phyloP scores from a whole-genome alignment of 2,329 filamentous ascomycete genomes.

The Trichoderma sp. region DNA sequence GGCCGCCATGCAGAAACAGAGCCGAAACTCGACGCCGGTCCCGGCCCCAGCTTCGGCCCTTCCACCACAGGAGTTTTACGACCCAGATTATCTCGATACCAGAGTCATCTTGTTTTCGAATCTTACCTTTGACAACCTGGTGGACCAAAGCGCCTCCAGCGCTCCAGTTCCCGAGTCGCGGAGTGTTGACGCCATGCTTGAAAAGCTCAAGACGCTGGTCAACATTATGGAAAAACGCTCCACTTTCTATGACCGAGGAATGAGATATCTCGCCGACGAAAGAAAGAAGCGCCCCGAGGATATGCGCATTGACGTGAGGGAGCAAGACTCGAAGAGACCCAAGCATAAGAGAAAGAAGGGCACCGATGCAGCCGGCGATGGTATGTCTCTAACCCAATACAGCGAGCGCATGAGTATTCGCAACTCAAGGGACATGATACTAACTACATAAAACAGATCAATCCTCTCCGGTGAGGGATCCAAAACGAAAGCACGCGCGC shows the following conservation, averaged over 20 bases:
- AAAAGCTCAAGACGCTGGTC: conserved; percentile 63
- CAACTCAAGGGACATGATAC: not conserved
- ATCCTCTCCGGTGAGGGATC: conserved; percentile 56
- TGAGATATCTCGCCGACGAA: conserved; percentile 68
- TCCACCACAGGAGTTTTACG: conserved; percentile 56
- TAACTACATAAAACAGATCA: conserved; percentile 45
- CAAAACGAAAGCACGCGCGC: conserved; percentile 55
- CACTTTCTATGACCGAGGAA: conserved; percentile 69
- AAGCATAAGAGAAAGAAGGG: conserved; percentile 83
- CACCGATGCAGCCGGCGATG: conserved; percentile 57
- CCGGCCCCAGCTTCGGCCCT: conserved; percentile 51
- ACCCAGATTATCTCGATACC: conserved; percentile 68
- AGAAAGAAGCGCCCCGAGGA: conserved; percentile 65
- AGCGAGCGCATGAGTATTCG: not conserved
- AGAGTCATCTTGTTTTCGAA: conserved; percentile 60
- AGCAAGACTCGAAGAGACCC: conserved; percentile 56
- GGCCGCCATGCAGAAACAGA: conserved; percentile 65
- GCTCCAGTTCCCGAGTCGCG: conserved; percentile 64
- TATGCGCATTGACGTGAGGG: conserved; percentile 47
- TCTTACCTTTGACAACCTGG: conserved; percentile 67
- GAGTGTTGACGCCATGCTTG: conserved; percentile 63
- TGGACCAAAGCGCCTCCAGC: conserved; percentile 62
- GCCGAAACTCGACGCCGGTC: conserved; percentile 74
- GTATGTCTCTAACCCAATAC: not conserved
- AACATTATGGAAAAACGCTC: conserved; percentile 68